phyloP scores from a whole-genome alignment of 148 eudicot species.

The Chenopodium quinoa region DNA sequence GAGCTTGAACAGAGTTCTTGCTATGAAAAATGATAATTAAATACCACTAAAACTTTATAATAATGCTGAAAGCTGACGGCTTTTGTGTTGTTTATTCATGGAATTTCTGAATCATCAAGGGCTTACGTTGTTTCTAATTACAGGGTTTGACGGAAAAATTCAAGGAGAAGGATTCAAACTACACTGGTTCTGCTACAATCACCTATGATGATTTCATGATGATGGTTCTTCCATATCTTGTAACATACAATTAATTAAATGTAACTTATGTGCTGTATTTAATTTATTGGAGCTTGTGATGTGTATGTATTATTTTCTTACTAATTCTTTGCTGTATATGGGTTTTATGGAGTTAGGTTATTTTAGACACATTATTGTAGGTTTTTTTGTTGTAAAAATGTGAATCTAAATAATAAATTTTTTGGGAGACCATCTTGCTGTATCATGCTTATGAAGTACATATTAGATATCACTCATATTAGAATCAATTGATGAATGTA shows the following conservation, averaged over 20 bases:
- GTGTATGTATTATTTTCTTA: not conserved
- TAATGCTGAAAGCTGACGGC: not conserved
- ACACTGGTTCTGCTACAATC: conserved; percentile 66
- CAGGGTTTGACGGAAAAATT: conserved; percentile 87
- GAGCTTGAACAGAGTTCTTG: not conserved
- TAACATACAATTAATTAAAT: conserved; percentile 25
- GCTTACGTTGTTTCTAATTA: conserved; percentile 1
- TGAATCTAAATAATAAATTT: not conserved
- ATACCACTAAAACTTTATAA: not conserved
- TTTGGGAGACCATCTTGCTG: not conserved
- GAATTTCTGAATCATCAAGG: not conserved
- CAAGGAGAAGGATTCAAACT: conserved; percentile 70
- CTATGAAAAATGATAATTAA: not conserved
- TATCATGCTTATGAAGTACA: not conserved
- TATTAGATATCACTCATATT: too few species aligned
- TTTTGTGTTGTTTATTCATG: not conserved
- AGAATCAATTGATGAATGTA: too few species aligned
- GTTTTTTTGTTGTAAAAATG: not conserved
- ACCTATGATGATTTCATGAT: conserved; percentile 66
- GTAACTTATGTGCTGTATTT: not conserved
- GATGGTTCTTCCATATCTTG: conserved; percentile 74
- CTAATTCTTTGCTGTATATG: not conserved
- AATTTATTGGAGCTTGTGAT: not conserved
- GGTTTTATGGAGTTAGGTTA: not conserved
- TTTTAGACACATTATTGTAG: not conserved